Base-by-base conservation (phyloP, 352 stramenopile species). In the Thraustochytrium aureum region DNA sequence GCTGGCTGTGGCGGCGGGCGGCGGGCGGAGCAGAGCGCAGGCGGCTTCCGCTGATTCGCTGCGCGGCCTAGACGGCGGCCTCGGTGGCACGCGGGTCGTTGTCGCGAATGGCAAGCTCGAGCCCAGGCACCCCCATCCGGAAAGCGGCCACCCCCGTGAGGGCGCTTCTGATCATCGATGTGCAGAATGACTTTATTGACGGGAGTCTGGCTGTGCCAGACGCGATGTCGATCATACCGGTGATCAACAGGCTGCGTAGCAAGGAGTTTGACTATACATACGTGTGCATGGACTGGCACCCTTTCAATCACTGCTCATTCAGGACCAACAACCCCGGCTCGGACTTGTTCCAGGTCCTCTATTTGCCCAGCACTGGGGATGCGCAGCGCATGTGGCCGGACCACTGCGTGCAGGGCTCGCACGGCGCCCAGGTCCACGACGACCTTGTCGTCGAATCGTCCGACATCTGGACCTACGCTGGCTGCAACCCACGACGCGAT, bases 171-270 rank as follows among this genome's bases (percentile, higher is more conserved):
- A 69, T 69, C 35, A 69, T 69, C 26, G 61, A 69, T 54, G 61
- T 69, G 61, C 61, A 69, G 33, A 69, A 69, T 52, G 61, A 69
- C 33, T 69, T 69, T 69, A 32, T 69, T 5, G 33, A 54, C 61
- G 61, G 61, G 14, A 54, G 61, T 32, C 61, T 69, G 5, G 61
- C 61, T 10, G 61, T 69, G 35, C 61, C 61, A 7, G 33, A 52
- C 39, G 61, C 17, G 5, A 54, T 10, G 33, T 22, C 10, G 10
- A 52, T 69, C 6, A 43, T 69, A 7, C 35, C 35, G 7, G 61
- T 69, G 17, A 52, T 69, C 35, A 69, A 69, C 39, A 14, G 33
- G 17, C 17, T 69, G 61, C 61, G 61, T 5, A 52, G 61, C 35
- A 69, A 52, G 61, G 26, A 52, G 10, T 69, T 69, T 54, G 61